Evolutionary conservation across 2,329 filamentous ascomycete species (phyloP).

Genomic region (Phyllosticta citrichinensis): DNA sequence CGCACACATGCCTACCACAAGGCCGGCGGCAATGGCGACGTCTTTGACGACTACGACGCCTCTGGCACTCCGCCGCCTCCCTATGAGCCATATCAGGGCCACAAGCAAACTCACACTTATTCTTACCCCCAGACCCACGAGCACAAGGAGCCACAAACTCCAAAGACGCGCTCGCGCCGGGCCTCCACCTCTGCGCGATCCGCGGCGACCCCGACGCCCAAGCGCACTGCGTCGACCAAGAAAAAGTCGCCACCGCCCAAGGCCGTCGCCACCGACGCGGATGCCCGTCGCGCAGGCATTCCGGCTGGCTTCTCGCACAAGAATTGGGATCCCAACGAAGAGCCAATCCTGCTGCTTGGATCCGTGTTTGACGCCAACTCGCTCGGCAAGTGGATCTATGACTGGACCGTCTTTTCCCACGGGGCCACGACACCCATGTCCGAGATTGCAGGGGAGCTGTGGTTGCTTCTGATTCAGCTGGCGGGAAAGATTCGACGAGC

Average conservation of each 20-base stretch:
- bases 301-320: slow-evolving; percentile 88
- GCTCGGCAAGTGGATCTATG: slow-evolving; percentile 97
- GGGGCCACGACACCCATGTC: slow-evolving; percentile 73
- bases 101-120: slow-evolving; percentile 46
- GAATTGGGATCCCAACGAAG: slow-evolving; percentile 94
- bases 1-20: slow-evolving; percentile 46
- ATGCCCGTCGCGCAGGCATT: slow-evolving; percentile 56
- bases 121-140: slow-evolving; percentile 39
- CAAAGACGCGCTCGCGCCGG: slow-evolving; percentile 42
- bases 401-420: slow-evolving; percentile 93
- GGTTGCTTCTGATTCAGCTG: slow-evolving; percentile 88
- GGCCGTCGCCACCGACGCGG: slow-evolving; percentile 52
- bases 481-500: slow-evolving; percentile 89
- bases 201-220: slow-evolving; percentile 29
- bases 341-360: slow-evolving; percentile 86
- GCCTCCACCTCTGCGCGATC: slow-evolving; percentile 43
- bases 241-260: slow-evolving; percentile 30
- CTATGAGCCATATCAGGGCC: slow-evolving; percentile 43
- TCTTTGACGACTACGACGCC: slow-evolving; percentile 31
- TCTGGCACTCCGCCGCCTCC: slow-evolving; percentile 39
- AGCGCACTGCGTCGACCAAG: slow-evolving; percentile 20
- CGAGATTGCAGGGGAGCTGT: slow-evolving; percentile 87
- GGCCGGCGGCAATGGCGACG: slow-evolving; percentile 46
- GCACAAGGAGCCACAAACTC: slow-evolving; percentile 31
- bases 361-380: slow-evolving; percentile 97